Evolutionary conservation across 306 rosid species (phyloP).

Genomic region (Morella rubra): DNA sequence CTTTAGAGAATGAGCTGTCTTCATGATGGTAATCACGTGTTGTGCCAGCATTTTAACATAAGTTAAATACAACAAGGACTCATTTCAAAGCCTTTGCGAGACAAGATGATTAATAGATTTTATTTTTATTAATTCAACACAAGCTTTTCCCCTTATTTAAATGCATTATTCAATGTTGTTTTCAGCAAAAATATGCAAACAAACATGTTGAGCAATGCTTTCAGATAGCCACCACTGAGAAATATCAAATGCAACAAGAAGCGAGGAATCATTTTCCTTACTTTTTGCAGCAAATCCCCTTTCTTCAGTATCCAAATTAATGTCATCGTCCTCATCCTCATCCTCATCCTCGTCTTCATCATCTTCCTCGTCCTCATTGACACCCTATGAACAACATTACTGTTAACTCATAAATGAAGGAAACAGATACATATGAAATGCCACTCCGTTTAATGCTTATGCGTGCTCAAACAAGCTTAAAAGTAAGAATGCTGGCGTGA

Average conservation of each 20-base stretch:
- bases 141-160: neutral
- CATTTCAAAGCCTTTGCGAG: too few species aligned
- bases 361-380: constrained; percentile 35
- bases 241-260: constrained; percentile 5
- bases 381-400: constrained; percentile 39
- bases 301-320: constrained; percentile 25
- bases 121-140: neutral
- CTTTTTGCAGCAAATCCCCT: constrained; percentile 52
- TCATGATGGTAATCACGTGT: too few species aligned
- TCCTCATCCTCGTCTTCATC: constrained; percentile 23
- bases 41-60: neutral
- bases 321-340: neutral
- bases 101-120: neutral
- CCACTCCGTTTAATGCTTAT: neutral
- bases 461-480: neutral
- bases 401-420: neutral
- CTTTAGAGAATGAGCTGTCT: neutral
- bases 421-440: constrained; percentile 19
- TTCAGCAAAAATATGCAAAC: neutral
- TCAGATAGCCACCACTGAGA: neutral
- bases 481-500: neutral
- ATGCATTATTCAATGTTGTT: neutral
- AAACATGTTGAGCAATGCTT: neutral
- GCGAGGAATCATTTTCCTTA: constrained; percentile 32
- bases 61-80: too few species aligned